Base-by-base conservation (phyloP, 495 filamentous ascomycete genomes). In the Penicillium coffeae region DNA sequence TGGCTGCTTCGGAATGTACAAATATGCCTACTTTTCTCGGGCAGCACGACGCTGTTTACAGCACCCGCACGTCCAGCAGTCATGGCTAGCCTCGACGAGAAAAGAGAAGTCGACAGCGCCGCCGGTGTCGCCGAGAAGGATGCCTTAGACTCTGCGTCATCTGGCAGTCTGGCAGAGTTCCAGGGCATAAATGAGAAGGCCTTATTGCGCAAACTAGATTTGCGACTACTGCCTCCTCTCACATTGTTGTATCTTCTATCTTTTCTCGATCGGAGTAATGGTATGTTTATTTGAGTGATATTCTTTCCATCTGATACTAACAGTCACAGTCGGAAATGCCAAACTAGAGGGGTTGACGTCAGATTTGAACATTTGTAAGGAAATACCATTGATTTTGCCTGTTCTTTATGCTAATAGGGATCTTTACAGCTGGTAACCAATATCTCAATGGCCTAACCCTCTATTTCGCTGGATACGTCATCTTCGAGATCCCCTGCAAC, bases 401-500 rank as follows among this genome's bases (percentile, higher is more conserved):
- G 25, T 37, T 21, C 18, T 10, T 44, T 15, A 32, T 21, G 41
- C 16, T 9, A 15, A 42, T 46, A 45, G 51, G 25, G 13, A n/a
- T 40, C 20, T 33, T 12, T 38, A 41, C 46, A 77, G 74, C 80
- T 32, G 85, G 83, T 2, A 78, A 88, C 52, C 81, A 88, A 51
- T 89, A 89, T 48, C 71, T 89, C 0, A 84, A 81, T 3, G 80
- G 84, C 0, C 64, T 89, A 30, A 89, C 86, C 0, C 61, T 90
- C 0, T 89, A 87, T 60, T 90, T 89, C 62, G 70, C 89, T 40
- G 86, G 85, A 38, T 91, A 91, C 60, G 83, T 88, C 15, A 63
- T 88, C 10, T 82, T 85, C 40, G 81, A 84, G 50, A 66, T 90
- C 13, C 87, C 87, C 6, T 86, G 81, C 55, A 90, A 90, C 48